phyloP scores from a whole-genome alignment of 805 yeast genomes.

The Yarrowia porcina region DNA sequence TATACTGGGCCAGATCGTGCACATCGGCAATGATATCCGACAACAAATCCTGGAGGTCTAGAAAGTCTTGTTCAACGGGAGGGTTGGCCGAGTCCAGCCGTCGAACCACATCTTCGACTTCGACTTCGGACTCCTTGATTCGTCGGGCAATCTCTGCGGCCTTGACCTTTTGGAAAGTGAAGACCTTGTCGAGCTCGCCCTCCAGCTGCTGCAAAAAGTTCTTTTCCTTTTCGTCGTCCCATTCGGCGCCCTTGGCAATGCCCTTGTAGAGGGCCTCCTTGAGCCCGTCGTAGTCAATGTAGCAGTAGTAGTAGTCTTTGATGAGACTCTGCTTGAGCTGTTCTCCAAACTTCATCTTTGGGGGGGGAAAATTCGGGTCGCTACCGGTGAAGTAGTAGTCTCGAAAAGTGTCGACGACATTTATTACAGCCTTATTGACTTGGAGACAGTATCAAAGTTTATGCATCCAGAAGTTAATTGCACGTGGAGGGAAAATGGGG shows the following conservation, averaged over 20 bases:
- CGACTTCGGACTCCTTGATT: conserved; percentile 73
- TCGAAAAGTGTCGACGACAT: not conserved
- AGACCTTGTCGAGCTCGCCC: conserved; percentile 86
- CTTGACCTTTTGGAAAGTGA: conserved; percentile 84
- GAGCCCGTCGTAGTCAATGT: conserved; percentile 86
- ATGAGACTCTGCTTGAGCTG: conserved; percentile 84
- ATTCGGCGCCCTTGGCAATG: conserved; percentile 51
- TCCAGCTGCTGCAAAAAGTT: conserved; percentile 73
- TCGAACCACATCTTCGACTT: conserved; percentile 64
- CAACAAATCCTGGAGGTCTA: conserved; percentile 69
- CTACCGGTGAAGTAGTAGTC: too few relatives aligned
- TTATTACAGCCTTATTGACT: not conserved
- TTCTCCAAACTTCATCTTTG: conserved; percentile 88
- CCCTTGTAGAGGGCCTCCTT: conserved; percentile 75
- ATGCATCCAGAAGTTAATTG: too few relatives aligned
- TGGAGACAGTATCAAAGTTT: conserved; percentile 17
- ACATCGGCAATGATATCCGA: conserved; percentile 94
- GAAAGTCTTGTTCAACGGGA: conserved; percentile 58
- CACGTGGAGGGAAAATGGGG: too few relatives aligned
- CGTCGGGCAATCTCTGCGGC: conserved; percentile 81
- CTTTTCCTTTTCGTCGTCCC: conserved; percentile 81
- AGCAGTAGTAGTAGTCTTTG: conserved; percentile 86
- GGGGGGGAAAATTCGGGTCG: too few relatives aligned
- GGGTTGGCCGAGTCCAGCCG: conserved; percentile 48
- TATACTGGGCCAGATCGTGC: conserved; percentile 91